These are phyloP conservation scores for Lachnum nothofagi DNA, from an alignment of 2,329 filamentous ascomycete genomes.

Conservation along the genomic window DNA sequence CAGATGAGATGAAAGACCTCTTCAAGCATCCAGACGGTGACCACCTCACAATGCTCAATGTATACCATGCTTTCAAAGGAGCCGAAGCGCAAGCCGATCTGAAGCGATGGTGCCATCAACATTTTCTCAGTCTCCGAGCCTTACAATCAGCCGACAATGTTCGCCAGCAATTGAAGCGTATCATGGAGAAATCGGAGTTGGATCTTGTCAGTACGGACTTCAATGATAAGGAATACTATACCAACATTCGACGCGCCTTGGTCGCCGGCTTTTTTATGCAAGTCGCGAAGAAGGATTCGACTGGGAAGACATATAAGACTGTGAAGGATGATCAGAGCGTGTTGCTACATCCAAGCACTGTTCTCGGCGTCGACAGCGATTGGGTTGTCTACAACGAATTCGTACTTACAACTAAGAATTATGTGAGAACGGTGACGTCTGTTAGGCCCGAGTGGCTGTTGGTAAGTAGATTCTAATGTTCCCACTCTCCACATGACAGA, in stretches of 20 bases:
- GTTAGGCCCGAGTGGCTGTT: slow-evolving; percentile 92
- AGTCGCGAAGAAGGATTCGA: slow-evolving; percentile 86
- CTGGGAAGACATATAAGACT: slow-evolving; percentile 86
- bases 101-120: slow-evolving; percentile 94
- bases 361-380: slow-evolving; percentile 80
- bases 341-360: slow-evolving; percentile 86
- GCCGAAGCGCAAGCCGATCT: slow-evolving; percentile 63
- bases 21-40: slow-evolving; percentile 93
- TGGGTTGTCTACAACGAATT: slow-evolving; percentile 99
- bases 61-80: slow-evolving; percentile 94
- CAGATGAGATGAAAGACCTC: slow-evolving; percentile 93
- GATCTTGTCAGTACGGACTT: slow-evolving; percentile 86
- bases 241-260: slow-evolving; percentile 88
- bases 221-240: slow-evolving; percentile 95
- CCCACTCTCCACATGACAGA: not conserved
- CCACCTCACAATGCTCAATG: slow-evolving; percentile 92
- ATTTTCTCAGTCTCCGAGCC: slow-evolving; percentile 86
- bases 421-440: slow-evolving; percentile 87
- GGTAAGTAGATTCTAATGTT: slow-evolving; percentile 48
- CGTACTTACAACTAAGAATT: slow-evolving; percentile 96
- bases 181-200: slow-evolving; percentile 89
- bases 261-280: slow-evolving; percentile 99
- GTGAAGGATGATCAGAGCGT: slow-evolving; percentile 96
- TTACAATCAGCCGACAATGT: slow-evolving; percentile 92
- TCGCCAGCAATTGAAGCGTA: slow-evolving; percentile 81